Conservation (phyloP, 495 filamentous ascomycete species). For the Aspergillus sclerotiicarbonarius region DNA sequence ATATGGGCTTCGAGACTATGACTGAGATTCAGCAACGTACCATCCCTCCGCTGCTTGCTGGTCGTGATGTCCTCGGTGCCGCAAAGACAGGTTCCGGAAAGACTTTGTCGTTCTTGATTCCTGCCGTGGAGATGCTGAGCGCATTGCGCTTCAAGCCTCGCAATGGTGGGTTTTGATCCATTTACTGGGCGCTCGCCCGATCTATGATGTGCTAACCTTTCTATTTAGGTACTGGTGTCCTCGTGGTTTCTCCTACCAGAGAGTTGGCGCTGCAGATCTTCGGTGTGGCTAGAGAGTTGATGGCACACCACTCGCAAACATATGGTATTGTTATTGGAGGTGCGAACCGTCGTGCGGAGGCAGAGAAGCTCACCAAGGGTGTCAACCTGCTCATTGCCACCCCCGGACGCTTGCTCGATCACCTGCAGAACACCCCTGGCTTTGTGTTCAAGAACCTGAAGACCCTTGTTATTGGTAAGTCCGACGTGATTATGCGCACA, state of each 20-base stretch:
- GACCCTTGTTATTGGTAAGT: conserved; percentile 56
- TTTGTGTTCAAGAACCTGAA: conserved; percentile 94
- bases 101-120: conserved; percentile 92
- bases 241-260: conserved; percentile 67
- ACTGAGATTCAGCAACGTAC: conserved; percentile 90
- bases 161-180: conserved; percentile 45
- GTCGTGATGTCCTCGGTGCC: conserved; percentile 90
- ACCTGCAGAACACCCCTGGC: conserved; percentile 86
- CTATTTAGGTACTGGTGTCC: conserved; percentile 68
- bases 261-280: conserved; percentile 96
- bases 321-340: conserved; percentile 96
- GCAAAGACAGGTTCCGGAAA: conserved; percentile 98
- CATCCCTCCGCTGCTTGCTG: conserved; percentile 84
- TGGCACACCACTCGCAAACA: conserved; percentile 86
- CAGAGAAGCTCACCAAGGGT: conserved; percentile 89
- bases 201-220: conserved; percentile 2
- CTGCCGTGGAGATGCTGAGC: conserved; percentile 90
- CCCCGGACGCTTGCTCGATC: conserved; percentile 88
- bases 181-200: background rate
- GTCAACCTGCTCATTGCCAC: conserved; percentile 94
- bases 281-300: conserved; percentile 87
- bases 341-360: conserved; percentile 86
- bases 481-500: background rate
- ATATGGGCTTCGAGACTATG: conserved; percentile 93
- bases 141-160: conserved; percentile 84